Percentiles rank a stretch among this genome's conserved stretches.
phyloP scores from a whole-genome alignment of 2,329 filamentous ascomycete genomes.

The Botrytis fragariae region DNA sequence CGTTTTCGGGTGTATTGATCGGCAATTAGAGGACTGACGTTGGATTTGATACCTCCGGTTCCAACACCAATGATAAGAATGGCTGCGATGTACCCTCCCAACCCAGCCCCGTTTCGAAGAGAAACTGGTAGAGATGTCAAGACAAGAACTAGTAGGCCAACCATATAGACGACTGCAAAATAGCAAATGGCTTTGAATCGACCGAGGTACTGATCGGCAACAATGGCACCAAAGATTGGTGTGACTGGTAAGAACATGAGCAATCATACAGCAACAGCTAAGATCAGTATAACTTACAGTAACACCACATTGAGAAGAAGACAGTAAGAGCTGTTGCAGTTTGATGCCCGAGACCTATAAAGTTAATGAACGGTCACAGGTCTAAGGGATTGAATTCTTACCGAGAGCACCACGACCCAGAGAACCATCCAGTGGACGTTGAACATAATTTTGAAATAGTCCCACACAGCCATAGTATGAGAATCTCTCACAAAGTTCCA shows the following conservation, averaged over 20 bases:
- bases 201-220: conserved; percentile 56
- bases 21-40: conserved; percentile 61
- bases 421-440: conserved; percentile 40
- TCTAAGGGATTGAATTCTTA: background rate
- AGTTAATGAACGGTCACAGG: background rate
- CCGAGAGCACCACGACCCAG: conserved; percentile 45
- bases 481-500: conserved; percentile 40
- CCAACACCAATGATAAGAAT: conserved; percentile 48
- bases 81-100: conserved; percentile 52
- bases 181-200: conserved; percentile 61
- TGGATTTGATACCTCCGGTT: conserved; percentile 60
- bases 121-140: conserved; percentile 51
- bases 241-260: conserved; percentile 21
- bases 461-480: conserved; percentile 63
- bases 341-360: conserved; percentile 49
- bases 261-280: background rate
- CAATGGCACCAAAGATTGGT: conserved; percentile 45
- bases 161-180: conserved; percentile 46
- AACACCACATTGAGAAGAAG: conserved; percentile 53
- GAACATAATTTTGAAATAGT: conserved; percentile 62
- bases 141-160: conserved; percentile 54
- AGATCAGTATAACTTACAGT: conserved; percentile 39
- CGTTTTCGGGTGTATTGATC: conserved; percentile 52
- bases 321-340: conserved; percentile 52
- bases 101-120: conserved; percentile 43